Conservation (phyloP, 2,329 filamentous ascomycete genomes). For the Ophiostoma ulmi region DNA sequence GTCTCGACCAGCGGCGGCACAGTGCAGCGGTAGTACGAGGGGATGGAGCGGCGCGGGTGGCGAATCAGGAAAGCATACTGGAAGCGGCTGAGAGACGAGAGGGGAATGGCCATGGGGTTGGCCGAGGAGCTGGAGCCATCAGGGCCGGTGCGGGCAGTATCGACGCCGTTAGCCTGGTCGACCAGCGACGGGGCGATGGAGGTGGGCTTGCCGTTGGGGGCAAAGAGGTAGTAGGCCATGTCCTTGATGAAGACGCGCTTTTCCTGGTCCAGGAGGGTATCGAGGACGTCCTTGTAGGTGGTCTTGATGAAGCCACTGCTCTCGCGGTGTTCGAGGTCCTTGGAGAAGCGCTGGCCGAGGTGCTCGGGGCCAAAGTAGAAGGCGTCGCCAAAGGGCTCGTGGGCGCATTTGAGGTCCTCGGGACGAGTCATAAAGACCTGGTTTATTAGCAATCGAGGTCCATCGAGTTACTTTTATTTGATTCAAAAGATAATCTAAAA, state of each 20-base stretch:
- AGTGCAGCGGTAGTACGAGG: slow-evolving; percentile 91
- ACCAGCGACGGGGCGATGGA: slow-evolving; percentile 76
- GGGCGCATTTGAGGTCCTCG: slow-evolving; percentile 74
- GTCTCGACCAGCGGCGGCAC: slow-evolving; percentile 75
- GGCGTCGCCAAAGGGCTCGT: slow-evolving; percentile 95
- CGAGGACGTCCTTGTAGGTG: slow-evolving; percentile 73
- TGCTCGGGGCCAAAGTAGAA: slow-evolving; percentile 95
- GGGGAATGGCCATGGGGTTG: slow-evolving; percentile 83
- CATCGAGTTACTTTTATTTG: background rate
- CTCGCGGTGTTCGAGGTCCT: slow-evolving; percentile 53
- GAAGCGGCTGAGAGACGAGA: slow-evolving; percentile 68
- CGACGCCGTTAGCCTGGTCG: slow-evolving; percentile 30
- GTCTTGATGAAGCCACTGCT: slow-evolving; percentile 62
- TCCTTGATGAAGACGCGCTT: slow-evolving; percentile 92
- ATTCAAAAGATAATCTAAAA: background rate
- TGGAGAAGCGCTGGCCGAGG: slow-evolving; percentile 70
- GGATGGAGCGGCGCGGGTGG: slow-evolving; percentile 85
- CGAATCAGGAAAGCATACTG: slow-evolving; percentile 97
- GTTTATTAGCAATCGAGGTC: background rate
- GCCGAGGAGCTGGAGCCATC: slow-evolving; percentile 46
- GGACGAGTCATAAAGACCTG: slow-evolving; percentile 95
- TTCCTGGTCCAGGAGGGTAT: slow-evolving; percentile 65
- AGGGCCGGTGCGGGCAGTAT: slow-evolving; percentile 26
- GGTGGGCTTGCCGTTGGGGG: slow-evolving; percentile 63
- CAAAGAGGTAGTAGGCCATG: slow-evolving; percentile 87